Evolutionary conservation across 2,329 filamentous ascomycete species (phyloP), one percentile per base, ranked within the genome.

Genomic region (Colletotrichum filicis): DNA sequence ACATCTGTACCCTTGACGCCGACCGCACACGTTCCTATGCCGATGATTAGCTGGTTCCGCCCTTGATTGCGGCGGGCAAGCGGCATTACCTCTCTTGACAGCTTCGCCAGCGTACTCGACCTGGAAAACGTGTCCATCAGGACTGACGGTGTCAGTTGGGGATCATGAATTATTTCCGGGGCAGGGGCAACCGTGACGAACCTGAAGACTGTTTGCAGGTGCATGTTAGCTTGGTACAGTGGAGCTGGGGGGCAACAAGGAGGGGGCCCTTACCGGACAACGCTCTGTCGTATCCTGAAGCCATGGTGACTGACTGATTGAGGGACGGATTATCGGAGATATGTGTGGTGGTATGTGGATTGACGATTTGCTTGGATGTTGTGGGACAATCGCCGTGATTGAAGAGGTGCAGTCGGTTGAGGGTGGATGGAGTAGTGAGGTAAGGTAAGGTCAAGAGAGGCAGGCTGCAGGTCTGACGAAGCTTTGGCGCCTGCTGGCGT

Each of bases 51-150:
- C 66, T 59, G 68, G 79, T 79, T 73, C 76, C 55, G 62, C 56
- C 35, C 67, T 72, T 56, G 52, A 71, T 71, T 32, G 49, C 30
- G 32, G n/a, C 55, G 71, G 71, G 75, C 60, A 55, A 46, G 30
- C 68, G 37, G 59, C 79, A 82, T 73, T 87, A 97, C 96, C 97
- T 95, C 97, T 88, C 90, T 99, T 99, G 78, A 99, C 97, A 78
- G 97, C 97, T 87, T 99, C 97, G 78, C 97, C 93, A 69, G 97
- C 97, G 90, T 99, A 99, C 90, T 99, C 97, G 81, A 99, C 97
- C 86, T 99, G 97, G 87, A 99, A 99, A 80, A 99, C 97, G 88
- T 99, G 97, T 85, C 97, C 97, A 87, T 99, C 97, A 81, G 97
- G 97, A 91, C 96, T 98, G 81, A 61, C 71, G 60, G n/a, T 52